phyloP scores from a whole-genome alignment of 495 filamentous ascomycete species.

The Chlorociboria aeruginascens region DNA sequence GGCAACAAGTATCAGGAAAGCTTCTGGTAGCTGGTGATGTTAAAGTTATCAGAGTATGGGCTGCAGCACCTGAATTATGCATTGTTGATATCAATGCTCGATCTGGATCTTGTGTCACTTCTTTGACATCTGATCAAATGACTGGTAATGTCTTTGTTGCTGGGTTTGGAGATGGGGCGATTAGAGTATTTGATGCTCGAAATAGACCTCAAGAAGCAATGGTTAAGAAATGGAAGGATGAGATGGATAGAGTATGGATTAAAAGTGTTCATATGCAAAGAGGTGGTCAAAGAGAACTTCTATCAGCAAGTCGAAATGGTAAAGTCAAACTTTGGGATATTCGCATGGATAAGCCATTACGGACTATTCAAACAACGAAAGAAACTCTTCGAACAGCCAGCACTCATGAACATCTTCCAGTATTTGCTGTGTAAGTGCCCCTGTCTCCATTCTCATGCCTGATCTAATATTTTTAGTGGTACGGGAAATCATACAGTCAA shows the following conservation, averaged over 20 bases:
- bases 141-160: conserved; percentile 92
- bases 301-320: conserved; percentile 78
- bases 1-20: conserved; percentile 94
- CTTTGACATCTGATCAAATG: conserved; percentile 91
- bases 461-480: conserved; percentile 40
- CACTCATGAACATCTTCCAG: conserved; percentile 92
- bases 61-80: conserved; percentile 86
- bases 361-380: conserved; percentile 61
- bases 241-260: conserved; percentile 76
- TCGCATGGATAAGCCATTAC: conserved; percentile 62
- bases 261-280: conserved; percentile 94
- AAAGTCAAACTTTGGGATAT: conserved; percentile 97
- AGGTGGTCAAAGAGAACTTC: conserved; percentile 79
- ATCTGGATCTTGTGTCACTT: conserved; percentile 90
- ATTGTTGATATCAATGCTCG: conserved; percentile 89
- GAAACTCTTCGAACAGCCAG: conserved; percentile 74
- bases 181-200: conserved; percentile 88
- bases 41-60: conserved; percentile 91
- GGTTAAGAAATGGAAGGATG: conserved; percentile 90
- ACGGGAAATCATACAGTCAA: conserved; percentile 81
- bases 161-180: conserved; percentile 93
- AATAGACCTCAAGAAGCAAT: conserved; percentile 69
- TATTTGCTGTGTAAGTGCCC: conserved; percentile 86
- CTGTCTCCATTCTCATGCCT: not conserved
- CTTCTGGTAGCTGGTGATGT: conserved; percentile 93